These are phyloP conservation scores for sunflower (Helianthus annuus) DNA, from an alignment of 129 eudicot species.

Conservation along the genomic window HanXRQr2.0-SUNRISE NC_035443.2:142869029-142869528, in stretches of 20 bases:
- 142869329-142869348: no score
- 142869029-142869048: constrained; percentile 50
- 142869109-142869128: constrained; percentile 80
- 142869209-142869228: constrained; percentile 71
- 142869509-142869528: no score
- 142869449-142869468: no score
- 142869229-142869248: constrained; percentile 67
- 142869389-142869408: no score
- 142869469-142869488: no score
- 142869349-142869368: no score
- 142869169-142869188: constrained; percentile 67
- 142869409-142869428: no score
- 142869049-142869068: constrained; percentile 63
- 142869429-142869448: no score
- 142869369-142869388: no score
- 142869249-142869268: not conserved
- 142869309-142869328: no score
- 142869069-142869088: constrained; percentile 86
- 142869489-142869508: no score
- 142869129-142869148: constrained; percentile 77
- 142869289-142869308: no score
- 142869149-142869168: constrained; percentile 54
- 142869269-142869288: not conserved
- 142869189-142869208: constrained; percentile 77
- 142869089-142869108: constrained; percentile 85